Conservation (phyloP, 2,329 filamentous ascomycete genomes). For the Pyricularia pennisetigena region DNA sequence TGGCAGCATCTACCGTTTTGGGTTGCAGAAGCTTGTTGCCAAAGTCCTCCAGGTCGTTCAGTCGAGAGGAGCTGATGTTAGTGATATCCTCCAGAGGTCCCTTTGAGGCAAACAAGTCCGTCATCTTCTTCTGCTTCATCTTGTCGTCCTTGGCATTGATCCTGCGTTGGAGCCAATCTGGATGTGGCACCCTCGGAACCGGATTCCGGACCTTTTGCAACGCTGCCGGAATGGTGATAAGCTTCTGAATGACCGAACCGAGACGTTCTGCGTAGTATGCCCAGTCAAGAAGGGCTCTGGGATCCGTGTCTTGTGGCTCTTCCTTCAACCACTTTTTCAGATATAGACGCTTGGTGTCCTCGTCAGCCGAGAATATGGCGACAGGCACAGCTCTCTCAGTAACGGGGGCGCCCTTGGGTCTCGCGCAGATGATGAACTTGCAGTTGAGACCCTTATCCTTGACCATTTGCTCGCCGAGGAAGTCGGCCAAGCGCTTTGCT, state of each 20-base stretch:
- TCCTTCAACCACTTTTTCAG: constrained; percentile 93
- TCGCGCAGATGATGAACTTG: constrained; percentile 96
- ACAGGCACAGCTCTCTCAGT: constrained; percentile 92
- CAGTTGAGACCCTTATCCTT: constrained; percentile 99
- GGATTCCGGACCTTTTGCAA: constrained; percentile 92
- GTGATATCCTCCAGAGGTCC: constrained; percentile 65
- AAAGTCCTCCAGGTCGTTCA: constrained; percentile 74
- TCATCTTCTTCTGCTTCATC: constrained; percentile 98
- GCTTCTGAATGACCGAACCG: constrained; percentile 94
- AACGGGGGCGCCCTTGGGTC: constrained; percentile 79
- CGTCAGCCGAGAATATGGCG: constrained; percentile 92
- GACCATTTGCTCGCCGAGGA: constrained; percentile 95
- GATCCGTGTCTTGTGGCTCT: constrained; percentile 84
- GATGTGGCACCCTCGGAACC: constrained; percentile 85
- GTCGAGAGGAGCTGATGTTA: constrained; percentile 45
- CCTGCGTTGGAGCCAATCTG: constrained; percentile 89
- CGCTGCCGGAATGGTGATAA: constrained; percentile 96
- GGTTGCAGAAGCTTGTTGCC: constrained; percentile 55
- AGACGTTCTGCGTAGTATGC: constrained; percentile 93
- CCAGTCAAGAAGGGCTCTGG: constrained; percentile 86
- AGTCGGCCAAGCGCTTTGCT: constrained; percentile 87
- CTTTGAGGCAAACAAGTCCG: constrained; percentile 70
- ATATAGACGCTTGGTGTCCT: constrained; percentile 78
- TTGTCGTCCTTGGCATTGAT: constrained; percentile 95
- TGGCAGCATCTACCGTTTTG: constrained; percentile 43